phyloP scores from a whole-genome alignment of 2,329 filamentous ascomycete genomes.

The Fusarium mexicanum region DNA sequence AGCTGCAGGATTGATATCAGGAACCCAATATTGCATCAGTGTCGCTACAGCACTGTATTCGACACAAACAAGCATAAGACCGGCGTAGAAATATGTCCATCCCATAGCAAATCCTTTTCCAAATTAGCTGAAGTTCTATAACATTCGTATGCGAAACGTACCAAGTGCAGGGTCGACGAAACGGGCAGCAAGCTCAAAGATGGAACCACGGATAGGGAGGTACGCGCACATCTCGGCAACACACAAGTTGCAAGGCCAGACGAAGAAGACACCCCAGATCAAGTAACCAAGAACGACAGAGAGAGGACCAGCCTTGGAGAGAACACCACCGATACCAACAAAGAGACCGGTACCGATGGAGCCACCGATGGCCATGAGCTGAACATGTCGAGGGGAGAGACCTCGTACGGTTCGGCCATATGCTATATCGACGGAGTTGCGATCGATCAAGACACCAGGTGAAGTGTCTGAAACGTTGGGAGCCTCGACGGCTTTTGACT shows the following conservation, averaged over 20 bases:
- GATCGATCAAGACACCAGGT: constrained; percentile 41
- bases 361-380: constrained; percentile 61
- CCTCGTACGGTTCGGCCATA: constrained; percentile 49
- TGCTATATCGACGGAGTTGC: constrained; percentile 37
- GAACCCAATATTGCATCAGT: constrained; percentile 56
- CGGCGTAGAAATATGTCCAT: constrained; percentile 62
- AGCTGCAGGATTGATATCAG: constrained; percentile 55
- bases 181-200: constrained; percentile 64
- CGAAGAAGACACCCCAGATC: constrained; percentile 56
- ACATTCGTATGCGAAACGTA: background rate
- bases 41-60: constrained; percentile 57
- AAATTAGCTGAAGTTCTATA: background rate
- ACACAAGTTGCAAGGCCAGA: constrained; percentile 57
- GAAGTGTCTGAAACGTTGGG: constrained; percentile 41
- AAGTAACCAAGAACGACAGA: constrained; percentile 57
- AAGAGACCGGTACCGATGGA: constrained; percentile 58
- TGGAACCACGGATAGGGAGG: constrained; percentile 62
- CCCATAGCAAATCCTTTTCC: constrained; percentile 59
- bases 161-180: constrained; percentile 66
- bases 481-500: constrained; percentile 39
- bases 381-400: constrained; percentile 54
- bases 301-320: constrained; percentile 54
- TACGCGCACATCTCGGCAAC: constrained; percentile 68
- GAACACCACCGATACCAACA: constrained; percentile 56
- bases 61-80: constrained; percentile 56